A percentile compares a stretch with the other conserved stretches of the same genome.
Evolutionary conservation across 306 rosid species (phyloP).

Genomic region (Cucumis cinereus): DNA sequence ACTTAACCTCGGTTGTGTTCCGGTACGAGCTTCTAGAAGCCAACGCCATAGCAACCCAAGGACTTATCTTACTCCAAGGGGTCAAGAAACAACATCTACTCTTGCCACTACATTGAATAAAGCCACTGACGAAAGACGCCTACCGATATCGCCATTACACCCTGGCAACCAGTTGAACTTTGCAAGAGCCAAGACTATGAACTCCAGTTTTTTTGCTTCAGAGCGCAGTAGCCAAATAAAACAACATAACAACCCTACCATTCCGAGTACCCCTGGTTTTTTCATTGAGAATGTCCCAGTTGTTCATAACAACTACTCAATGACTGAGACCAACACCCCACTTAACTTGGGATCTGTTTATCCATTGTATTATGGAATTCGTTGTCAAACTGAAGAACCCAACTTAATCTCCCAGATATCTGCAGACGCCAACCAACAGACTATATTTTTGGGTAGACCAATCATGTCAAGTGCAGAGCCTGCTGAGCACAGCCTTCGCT

Average conservation of each 20-base stretch:
- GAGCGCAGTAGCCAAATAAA: constrained; percentile 32
- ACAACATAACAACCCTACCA: constrained; percentile 25
- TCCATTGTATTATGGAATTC: constrained; percentile 62
- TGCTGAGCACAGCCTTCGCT: constrained; percentile 30
- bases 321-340: constrained; percentile 30
- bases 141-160: constrained; percentile 25
- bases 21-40: constrained; percentile 91
- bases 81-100: constrained; percentile 40
- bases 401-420: constrained; percentile 20
- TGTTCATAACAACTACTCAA: constrained; percentile 31
- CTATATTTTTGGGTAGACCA: constrained; percentile 66
- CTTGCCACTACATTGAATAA: constrained; percentile 26
- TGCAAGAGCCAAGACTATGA: constrained; percentile 22
- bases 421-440: constrained; percentile 27
- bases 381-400: constrained; percentile 28
- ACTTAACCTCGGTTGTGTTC: constrained; percentile 85
- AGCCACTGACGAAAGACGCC: constrained; percentile 30
- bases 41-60: constrained; percentile 81
- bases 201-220: constrained; percentile 26
- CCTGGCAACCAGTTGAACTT: constrained; percentile 32
- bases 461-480: constrained; percentile 40
- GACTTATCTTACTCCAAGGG: constrained; percentile 67
- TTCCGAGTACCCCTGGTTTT: constrained; percentile 33
- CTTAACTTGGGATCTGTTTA: constrained; percentile 62
- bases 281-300: constrained; percentile 28